Conservation (phyloP, 176 grass and related monocot species). For the Cymbopogon citratus region DNA sequence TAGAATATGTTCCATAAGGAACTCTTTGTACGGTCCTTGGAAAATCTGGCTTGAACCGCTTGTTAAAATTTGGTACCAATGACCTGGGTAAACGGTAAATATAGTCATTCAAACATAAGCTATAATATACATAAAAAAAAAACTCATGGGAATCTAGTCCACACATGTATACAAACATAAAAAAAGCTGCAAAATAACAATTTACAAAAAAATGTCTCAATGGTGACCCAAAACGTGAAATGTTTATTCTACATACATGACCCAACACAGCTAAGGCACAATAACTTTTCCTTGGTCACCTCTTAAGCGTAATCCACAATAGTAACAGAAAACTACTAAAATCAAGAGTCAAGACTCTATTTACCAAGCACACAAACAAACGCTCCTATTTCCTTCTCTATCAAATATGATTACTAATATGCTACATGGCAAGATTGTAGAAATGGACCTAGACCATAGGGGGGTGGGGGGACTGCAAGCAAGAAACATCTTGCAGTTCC, state of each 20-base stretch:
- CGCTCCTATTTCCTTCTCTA: neutral
- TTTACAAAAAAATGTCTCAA: neutral
- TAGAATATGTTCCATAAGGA: conserved; percentile 35
- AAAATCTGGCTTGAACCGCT: conserved; percentile 57
- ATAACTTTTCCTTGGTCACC: neutral
- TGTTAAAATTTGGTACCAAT: conserved; percentile 33
- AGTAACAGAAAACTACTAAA: neutral
- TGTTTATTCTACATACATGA: neutral
- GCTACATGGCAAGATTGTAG: neutral
- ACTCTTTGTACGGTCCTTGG: conserved; percentile 31
- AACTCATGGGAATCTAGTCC: neutral
- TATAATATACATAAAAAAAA: neutral
- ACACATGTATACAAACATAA: neutral
- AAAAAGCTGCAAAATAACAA: conserved; percentile 8
- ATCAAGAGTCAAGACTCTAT: neutral
- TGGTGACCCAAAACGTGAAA: neutral
- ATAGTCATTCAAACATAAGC: neutral
- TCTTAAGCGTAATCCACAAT: neutral
- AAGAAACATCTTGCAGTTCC: neutral
- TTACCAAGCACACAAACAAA: neutral
- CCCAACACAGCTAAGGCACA: neutral
- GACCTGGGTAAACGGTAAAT: conserved; percentile 30
- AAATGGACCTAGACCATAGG: neutral
- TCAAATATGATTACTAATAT: neutral
- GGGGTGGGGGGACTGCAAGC: neutral